Conservation (phyloP, 1,139 yeast species). For the Spathaspora sp. region DNA sequence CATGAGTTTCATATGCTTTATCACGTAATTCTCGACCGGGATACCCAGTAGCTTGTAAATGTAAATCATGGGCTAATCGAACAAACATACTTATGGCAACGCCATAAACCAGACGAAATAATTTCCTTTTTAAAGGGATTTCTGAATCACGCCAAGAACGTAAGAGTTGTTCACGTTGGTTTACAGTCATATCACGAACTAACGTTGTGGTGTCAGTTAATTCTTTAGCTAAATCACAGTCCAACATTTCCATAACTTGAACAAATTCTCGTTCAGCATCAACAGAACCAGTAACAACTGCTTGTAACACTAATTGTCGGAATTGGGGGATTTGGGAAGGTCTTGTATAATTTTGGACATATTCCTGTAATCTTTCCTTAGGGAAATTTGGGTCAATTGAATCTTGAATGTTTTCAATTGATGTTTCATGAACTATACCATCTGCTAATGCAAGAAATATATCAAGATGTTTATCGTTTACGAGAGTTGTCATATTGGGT, state of each 20-base stretch:
- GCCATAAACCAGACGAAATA: conserved; percentile 27
- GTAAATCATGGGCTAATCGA: conserved; percentile 32
- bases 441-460: conserved; percentile 31
- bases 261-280: conserved; percentile 22
- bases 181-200: conserved; percentile 35
- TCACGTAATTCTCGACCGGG: conserved; percentile 34
- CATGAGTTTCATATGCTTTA: conserved; percentile 25
- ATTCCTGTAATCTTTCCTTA: conserved; percentile 31
- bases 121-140: conserved; percentile 25
- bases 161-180: conserved; percentile 30
- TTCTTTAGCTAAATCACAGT: conserved; percentile 33
- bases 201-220: conserved; percentile 36
- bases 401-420: conserved; percentile 29
- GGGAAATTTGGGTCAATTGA: conserved; percentile 29
- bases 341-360: conserved; percentile 25
- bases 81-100: conserved; percentile 25
- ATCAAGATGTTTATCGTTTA: conserved; percentile 28
- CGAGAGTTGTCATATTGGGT: conserved; percentile 1
- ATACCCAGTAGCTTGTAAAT: conserved; percentile 33
- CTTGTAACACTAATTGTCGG: conserved; percentile 21
- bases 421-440: conserved; percentile 35
- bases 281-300: conserved; percentile 19
- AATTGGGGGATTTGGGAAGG: conserved; percentile 35
- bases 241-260: conserved; percentile 26
- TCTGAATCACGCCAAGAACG: conserved; percentile 42